Conservation (phyloP, 345 rosid species). For the Gossypioides kirkii region DNA sequence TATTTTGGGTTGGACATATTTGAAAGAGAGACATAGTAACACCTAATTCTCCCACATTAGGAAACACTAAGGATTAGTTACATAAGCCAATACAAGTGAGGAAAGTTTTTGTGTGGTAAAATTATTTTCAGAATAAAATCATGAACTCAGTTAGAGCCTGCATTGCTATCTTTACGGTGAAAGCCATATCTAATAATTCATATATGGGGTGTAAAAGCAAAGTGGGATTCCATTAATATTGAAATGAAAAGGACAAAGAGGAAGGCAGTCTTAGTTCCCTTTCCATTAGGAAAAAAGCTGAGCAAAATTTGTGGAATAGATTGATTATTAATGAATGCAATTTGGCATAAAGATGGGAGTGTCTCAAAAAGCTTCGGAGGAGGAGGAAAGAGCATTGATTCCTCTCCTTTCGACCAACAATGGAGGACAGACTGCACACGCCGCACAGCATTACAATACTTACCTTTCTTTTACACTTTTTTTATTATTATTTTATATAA, state of each 20-base stretch:
- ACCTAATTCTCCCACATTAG: too few species aligned
- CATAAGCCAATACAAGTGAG: too few species aligned
- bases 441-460: conserved; percentile 19
- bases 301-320: background rate
- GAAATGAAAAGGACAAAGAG: background rate
- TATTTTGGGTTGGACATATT: too few species aligned
- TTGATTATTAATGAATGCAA: background rate
- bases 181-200: background rate
- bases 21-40: too few species aligned
- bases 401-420: conserved; percentile 27
- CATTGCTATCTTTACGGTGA: too few species aligned
- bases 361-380: background rate
- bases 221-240: background rate
- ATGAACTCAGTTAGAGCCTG: too few species aligned
- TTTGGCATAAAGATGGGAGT: background rate
- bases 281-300: background rate
- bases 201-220: background rate
- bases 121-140: too few species aligned
- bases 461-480: background rate
- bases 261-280: background rate
- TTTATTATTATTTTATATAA: background rate
- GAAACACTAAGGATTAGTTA: too few species aligned
- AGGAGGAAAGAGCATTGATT: conserved; percentile 22
- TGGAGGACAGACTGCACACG: conserved; percentile 37
- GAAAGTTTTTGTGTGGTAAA: too few species aligned